A percentile compares a stretch with the other conserved stretches of the same genome.
These are phyloP conservation scores for Mimosa bimucronata DNA, from an alignment of 306 rosid genomes.

Conservation along the genomic window DNA sequence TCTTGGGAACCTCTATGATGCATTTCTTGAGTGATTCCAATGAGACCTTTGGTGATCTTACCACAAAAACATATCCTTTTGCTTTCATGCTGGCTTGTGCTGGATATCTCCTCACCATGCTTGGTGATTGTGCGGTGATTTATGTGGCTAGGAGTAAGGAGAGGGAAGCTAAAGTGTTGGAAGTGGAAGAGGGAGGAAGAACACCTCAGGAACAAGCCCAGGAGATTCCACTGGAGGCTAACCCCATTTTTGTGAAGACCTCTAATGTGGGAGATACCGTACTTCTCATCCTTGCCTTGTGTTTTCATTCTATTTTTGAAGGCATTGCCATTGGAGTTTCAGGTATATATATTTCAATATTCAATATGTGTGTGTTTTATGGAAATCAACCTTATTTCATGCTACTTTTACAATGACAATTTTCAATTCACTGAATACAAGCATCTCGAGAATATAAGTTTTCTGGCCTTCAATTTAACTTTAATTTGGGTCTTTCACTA, in stretches of 20 bases:
- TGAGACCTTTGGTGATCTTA: slow-evolving; percentile 52
- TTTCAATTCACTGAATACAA: not conserved
- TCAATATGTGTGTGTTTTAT: not conserved
- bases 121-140: slow-evolving; percentile 58
- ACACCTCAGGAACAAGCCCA: slow-evolving; percentile 26
- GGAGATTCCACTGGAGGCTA: slow-evolving; percentile 3
- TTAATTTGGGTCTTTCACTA: not conserved
- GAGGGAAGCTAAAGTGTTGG: slow-evolving; percentile 51
- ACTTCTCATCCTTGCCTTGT: slow-evolving; percentile 71
- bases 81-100: slow-evolving; percentile 70
- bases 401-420: not conserved
- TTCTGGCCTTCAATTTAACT: not conserved
- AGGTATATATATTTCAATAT: slow-evolving; percentile 43
- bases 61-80: slow-evolving; percentile 70
- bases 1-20: slow-evolving; percentile 73
- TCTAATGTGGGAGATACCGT: slow-evolving; percentile 65
- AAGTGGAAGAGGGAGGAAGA: slow-evolving; percentile 59
- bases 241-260: slow-evolving; percentile 53
- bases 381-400: not conserved
- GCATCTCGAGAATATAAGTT: not conserved
- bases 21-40: slow-evolving; percentile 77
- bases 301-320: slow-evolving; percentile 81
- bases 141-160: slow-evolving; percentile 35
- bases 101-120: slow-evolving; percentile 74
- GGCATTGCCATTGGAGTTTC: slow-evolving; percentile 85